Evolutionary conservation across 768 basidiomycete genomes (phyloP), one percentile per base, ranked within the genome.

Genomic region (Xerocomellus chrysenteron): DNA sequence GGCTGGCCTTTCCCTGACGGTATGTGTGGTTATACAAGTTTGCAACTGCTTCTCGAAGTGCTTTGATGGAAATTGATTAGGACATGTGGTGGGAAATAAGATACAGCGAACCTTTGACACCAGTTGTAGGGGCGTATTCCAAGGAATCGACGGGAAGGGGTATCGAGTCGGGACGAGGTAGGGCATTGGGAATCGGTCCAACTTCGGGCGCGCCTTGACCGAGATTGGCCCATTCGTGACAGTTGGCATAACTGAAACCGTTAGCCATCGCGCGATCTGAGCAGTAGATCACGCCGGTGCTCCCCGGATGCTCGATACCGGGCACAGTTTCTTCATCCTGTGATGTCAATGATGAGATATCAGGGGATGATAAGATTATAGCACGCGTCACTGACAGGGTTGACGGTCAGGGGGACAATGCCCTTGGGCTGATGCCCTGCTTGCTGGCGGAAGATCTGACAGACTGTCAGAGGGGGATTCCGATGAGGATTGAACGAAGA

Each of bases 191-290:
- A 44, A 95, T 85, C 3, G 83, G 84, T 0, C 94, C 94, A 5
- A 93, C 88, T 73, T 94, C 92, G 9, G 93, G 93, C 16, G 92
- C 91, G 42, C 90, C 92, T 74, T 95, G 93, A n/a, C 94, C 95
- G 11, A 92, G 79, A 67, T 93, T 92, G 6, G 89, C 81, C 92
- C 92, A 94, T 60, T 87, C 86, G 65, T 91, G 86, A 14, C 85
- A 85, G 61, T 78, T 76, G 56, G 88, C 82, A 62, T 91, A 90
- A 60, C 76, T 86, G 77, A 94, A 97, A 10, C 94, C 94, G 67
- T 97, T 96, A 12, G 93, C 93, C 77, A 93, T 92, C n/a, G 94
- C 91, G 56, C 94, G 86, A 67, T 94, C 91, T 2, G 90, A 92
- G 72, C 93, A 94, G 70, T 95, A 97, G 65, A 95, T 86, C 28